A percentile compares a stretch with the other conserved stretches of the same genome.
phyloP scores from a whole-genome alignment of 2,329 filamentous ascomycete genomes.

The Emericellopsis atlantica region DNA sequence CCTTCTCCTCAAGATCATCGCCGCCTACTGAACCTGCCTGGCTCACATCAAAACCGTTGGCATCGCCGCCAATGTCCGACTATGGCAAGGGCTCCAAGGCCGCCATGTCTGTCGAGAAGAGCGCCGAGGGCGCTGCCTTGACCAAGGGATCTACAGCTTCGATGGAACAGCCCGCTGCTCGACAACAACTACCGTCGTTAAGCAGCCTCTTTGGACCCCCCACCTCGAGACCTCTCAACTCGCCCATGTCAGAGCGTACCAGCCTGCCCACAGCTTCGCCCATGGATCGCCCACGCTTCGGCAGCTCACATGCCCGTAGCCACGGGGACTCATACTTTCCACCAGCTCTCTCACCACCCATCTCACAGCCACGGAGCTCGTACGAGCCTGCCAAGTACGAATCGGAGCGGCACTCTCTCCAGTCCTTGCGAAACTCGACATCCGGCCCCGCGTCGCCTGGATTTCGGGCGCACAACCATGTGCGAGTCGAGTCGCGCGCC shows the following conservation, averaged over 20 bases:
- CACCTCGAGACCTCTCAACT: constrained; percentile 28
- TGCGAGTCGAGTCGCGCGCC: constrained; percentile 18
- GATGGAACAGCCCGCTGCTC: constrained; percentile 11
- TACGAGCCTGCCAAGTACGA: constrained; percentile 30
- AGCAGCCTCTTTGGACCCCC: constrained; percentile 44
- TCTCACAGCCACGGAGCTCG: constrained; percentile 29
- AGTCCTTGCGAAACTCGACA: constrained; percentile 17
- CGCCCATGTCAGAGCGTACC: constrained; percentile 33
- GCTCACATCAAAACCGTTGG: constrained; percentile 15
- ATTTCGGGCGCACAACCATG: constrained; percentile 24
- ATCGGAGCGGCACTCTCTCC: constrained; percentile 21
- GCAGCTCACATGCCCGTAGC: constrained; percentile 23
- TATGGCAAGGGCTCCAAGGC: constrained; percentile 29
- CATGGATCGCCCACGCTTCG: constrained; percentile 28
- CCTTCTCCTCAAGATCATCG: constrained; percentile 26
- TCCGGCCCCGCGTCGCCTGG: constrained; percentile 31
- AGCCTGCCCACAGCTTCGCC: constrained; percentile 29
- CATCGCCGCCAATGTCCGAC: constrained; percentile 44
- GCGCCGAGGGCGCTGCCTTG: constrained; percentile 20
- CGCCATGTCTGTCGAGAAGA: constrained; percentile 16
- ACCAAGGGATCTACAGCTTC: constrained; percentile 19
- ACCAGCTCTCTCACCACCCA: constrained; percentile 18
- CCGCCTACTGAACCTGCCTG: constrained; percentile 3
- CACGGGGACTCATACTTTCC: constrained; percentile 36
- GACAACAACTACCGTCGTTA: constrained; percentile 41